Evolutionary conservation across 345 rosid species (phyloP).

Genomic region (Syzygium aromaticum): DNA sequence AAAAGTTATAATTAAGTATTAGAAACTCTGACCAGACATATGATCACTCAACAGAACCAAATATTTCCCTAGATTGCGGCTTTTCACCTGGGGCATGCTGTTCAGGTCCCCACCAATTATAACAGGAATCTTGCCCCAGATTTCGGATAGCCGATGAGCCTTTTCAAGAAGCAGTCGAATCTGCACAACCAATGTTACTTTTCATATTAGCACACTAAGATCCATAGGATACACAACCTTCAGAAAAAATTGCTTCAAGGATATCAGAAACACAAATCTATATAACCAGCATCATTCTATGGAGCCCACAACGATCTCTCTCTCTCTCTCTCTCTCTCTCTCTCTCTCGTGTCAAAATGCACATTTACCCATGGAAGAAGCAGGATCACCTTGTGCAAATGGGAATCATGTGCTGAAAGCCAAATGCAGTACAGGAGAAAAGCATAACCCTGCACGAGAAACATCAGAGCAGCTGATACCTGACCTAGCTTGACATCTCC

Average conservation of each 20-base stretch:
- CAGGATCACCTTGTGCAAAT: background rate
- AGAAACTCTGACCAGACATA: background rate
- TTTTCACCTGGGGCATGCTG: constrained; percentile 66
- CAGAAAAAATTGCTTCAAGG: background rate
- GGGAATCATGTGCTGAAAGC: background rate
- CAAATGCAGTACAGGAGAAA: background rate
- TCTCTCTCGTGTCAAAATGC: background rate
- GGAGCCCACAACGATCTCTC: background rate
- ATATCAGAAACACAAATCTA: background rate
- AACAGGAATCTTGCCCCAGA: constrained; percentile 81
- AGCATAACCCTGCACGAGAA: background rate
- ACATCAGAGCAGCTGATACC: constrained; percentile 26
- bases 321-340: background rate
- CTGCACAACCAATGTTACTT: constrained; percentile 21
- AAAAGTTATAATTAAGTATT: constrained; percentile 1
- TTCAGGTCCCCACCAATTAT: constrained; percentile 75
- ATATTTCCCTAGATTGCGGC: background rate
- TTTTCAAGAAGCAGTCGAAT: constrained; percentile 67
- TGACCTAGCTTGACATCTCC: constrained; percentile 92
- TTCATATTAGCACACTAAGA: background rate
- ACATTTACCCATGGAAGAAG: background rate
- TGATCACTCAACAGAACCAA: background rate
- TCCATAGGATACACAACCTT: background rate
- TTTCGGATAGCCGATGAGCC: constrained; percentile 64
- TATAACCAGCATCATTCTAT: background rate